Evolutionary conservation across 768 basidiomycete genomes (phyloP).

Genomic region (Macrocybe gigantea): DNA sequence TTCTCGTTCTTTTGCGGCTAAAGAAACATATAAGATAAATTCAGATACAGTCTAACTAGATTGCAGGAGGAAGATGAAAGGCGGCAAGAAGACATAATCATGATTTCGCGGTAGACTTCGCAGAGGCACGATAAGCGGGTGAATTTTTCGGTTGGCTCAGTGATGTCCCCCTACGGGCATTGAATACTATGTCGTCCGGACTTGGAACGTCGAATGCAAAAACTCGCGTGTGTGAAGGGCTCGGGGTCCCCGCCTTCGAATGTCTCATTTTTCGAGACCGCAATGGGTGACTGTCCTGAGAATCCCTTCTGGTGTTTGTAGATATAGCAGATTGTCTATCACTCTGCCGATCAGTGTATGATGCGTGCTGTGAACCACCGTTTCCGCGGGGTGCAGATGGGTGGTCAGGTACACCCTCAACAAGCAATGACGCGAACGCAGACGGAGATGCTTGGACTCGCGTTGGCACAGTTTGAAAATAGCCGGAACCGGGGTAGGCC

Average conservation of each 20-base stretch:
- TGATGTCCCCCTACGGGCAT: conserved; percentile 72
- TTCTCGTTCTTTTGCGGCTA: conserved; percentile 78
- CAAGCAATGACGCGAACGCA: conserved; percentile 67
- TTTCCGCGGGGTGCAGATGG: no score
- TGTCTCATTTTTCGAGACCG: conserved; percentile 19
- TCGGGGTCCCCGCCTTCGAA: conserved; percentile 24
- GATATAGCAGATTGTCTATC: conserved; percentile 7
- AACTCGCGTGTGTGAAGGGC: conserved; percentile 24
- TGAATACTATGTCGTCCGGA: conserved; percentile 85
- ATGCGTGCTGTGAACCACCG: no score
- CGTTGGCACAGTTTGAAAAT: conserved; percentile 47
- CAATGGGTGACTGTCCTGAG: conserved; percentile 16
- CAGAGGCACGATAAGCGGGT: conserved; percentile 10
- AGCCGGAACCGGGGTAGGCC: conserved; percentile 33
- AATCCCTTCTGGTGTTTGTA: conserved; percentile 1
- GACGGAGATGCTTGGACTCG: conserved; percentile 72
- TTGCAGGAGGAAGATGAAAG: conserved; percentile 8
- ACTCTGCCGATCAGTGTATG: conserved; percentile 12
- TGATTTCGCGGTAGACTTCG: conserved; percentile 18
- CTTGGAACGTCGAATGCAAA: conserved; percentile 82
- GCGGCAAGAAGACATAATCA: conserved; percentile 13
- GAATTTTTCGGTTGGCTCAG: conserved; percentile 33
- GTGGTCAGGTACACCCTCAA: conserved; percentile 33
- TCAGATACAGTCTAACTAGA: conserved; percentile 20
- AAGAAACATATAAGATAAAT: conserved; percentile 33